Base-by-base conservation (phyloP, 176 grass and related monocot genomes). In the Avena sativa region DNA sequence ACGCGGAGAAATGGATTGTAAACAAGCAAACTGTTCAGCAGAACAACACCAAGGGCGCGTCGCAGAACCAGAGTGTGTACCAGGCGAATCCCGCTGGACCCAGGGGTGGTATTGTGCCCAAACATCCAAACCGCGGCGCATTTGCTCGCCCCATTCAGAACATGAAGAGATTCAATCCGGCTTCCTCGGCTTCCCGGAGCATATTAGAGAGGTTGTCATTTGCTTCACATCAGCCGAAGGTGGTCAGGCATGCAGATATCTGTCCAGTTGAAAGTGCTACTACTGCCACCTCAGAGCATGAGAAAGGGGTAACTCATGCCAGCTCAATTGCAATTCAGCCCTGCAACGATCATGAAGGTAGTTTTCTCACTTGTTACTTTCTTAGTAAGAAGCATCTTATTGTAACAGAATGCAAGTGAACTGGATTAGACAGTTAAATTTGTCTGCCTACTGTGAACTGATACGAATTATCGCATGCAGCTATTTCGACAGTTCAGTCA, bases 1-100 rank as follows among this genome's bases (percentile, higher is more conserved):
- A 98, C 52, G 97, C 97, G 3, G 97, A 98, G 80, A 98, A 98
- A 89, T 98, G 97, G 97, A 94, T 98, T 15, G 79, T 94, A n/a
- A 98, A 90, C 58, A 88, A 91, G 20, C 97, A 98, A 77, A 90
- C 83, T 65, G 74, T 73, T 40, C 86, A 92, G 40, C 88, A 84
- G 43, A 87, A 75, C 32, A 64, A 14, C 44, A 8, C 71, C 44
- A 85, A 85, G 86, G 90, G 53, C 10, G 26, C 46, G 5, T 14
- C 56, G 8, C 83, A 86, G 68, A 90, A 88, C 71, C 90, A 86
- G 67, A 55, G n/a, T 2, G 28, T 51, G 8, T 61, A 86, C 2
- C 89, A 87, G 74, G 87, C 68, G 75, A 92, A 70, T 52, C 84
- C 85, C 1, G 26, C 82, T 56, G 59, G 79, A 43, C 20, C 49